Percentiles rank a stretch among this genome's conserved stretches.
Evolutionary conservation across 257 asterid genomes (phyloP).

Genomic region (Petunia secreta): DNA sequence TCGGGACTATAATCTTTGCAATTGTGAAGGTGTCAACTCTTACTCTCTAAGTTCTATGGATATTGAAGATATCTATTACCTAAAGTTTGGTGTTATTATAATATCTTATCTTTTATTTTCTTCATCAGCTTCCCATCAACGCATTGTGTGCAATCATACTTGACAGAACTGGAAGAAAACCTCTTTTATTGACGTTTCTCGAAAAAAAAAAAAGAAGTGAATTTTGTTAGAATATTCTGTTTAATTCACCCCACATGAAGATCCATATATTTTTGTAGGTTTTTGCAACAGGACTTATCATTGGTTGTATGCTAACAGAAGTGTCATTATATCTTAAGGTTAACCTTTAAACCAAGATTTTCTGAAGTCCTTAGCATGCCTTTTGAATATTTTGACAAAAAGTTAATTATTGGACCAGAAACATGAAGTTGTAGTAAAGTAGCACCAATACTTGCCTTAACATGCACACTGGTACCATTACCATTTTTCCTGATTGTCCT

Average conservation of each 20-base stretch:
- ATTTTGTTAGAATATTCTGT: background rate
- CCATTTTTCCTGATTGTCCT: background rate
- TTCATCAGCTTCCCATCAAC: constrained; percentile 67
- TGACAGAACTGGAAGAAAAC: constrained; percentile 86
- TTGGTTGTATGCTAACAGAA: constrained; percentile 72
- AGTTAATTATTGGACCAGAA: background rate
- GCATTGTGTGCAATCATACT: constrained; percentile 72
- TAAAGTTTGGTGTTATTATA: background rate
- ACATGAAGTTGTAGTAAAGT: constrained; percentile 27
- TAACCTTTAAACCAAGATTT: background rate
- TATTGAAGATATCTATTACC: background rate
- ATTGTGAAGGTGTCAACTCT: constrained; percentile 55
- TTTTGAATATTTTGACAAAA: constrained; percentile 26
- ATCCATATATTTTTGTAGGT: constrained; percentile 45
- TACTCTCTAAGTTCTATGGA: constrained; percentile 17
- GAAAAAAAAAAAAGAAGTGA: background rate
- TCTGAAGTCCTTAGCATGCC: background rate
- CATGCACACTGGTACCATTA: constrained; percentile 68
- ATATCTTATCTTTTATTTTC: constrained; percentile 6
- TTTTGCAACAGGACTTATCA: constrained; percentile 72
- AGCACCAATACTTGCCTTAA: constrained; percentile 71
- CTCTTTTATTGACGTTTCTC: constrained; percentile 70
- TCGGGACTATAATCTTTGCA: constrained; percentile 76
- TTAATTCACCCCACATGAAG: background rate
- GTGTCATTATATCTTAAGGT: constrained; percentile 84